These are phyloP conservation scores for Saccharomycopsis synnaedendra DNA, from an alignment of 805 yeast species.

Conservation along the genomic window DNA sequence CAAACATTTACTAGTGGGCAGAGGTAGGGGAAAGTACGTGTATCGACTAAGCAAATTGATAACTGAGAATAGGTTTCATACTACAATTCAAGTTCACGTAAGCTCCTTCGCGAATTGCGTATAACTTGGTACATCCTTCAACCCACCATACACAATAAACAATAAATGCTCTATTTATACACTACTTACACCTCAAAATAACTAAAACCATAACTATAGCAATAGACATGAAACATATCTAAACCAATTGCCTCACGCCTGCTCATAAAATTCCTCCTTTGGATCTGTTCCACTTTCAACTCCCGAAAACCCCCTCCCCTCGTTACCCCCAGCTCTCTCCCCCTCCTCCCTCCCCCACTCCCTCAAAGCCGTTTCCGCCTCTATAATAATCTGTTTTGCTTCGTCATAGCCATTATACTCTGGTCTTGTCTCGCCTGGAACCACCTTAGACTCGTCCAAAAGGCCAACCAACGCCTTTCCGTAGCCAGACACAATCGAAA, in stretches of 20 bases:
- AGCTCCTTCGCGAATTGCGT: too few species aligned
- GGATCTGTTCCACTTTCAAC: conserved; percentile 27
- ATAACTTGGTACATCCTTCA: too few species aligned
- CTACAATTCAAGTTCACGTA: too few species aligned
- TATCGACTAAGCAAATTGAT: too few species aligned
- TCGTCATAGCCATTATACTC: conserved; percentile 98
- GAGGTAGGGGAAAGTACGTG: too few species aligned
- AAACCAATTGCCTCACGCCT: background rate
- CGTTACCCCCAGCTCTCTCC: conserved; percentile 51
- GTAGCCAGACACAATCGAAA: conserved; percentile 95
- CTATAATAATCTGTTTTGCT: conserved; percentile 93
- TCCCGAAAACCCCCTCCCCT: conserved; percentile 30
- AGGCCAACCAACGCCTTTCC: conserved; percentile 95
- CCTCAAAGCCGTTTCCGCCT: conserved; percentile 90
- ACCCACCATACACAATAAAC: too few species aligned
- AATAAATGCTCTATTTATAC: too few species aligned
- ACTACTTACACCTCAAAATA: too few species aligned
- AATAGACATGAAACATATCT: background rate
- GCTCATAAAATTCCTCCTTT: conserved; percentile 11
- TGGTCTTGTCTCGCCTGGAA: conserved; percentile 98
- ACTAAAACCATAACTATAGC: too few species aligned
- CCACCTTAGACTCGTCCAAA: conserved; percentile 92
- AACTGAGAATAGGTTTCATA: too few species aligned
- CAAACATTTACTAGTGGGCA: too few species aligned
- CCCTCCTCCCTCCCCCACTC: conserved; percentile 87